These are phyloP conservation scores for Astragalus membranaceus DNA, from an alignment of 306 rosid species.

Conservation along the genomic window DNA sequence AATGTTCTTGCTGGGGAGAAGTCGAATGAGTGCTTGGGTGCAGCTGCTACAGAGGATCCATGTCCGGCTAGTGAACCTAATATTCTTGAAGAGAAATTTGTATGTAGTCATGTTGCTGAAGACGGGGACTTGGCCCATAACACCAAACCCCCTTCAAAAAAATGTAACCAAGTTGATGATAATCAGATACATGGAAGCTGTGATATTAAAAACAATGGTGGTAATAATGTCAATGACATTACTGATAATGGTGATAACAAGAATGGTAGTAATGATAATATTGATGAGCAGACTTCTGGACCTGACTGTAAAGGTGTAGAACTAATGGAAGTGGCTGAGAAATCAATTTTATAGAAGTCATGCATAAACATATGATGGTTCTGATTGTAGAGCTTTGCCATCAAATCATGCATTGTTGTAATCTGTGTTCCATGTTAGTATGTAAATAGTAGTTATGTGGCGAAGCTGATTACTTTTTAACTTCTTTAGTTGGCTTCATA, in stretches of 20 bases:
- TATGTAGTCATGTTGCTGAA: constrained; percentile 31
- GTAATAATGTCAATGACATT: constrained; percentile 23
- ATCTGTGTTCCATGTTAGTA: constrained; percentile 13
- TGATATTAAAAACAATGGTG: constrained; percentile 33
- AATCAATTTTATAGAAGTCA: constrained; percentile 19
- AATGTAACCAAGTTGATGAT: constrained; percentile 31
- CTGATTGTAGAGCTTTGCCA: constrained; percentile 26
- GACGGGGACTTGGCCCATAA: constrained; percentile 19
- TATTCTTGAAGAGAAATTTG: constrained; percentile 32
- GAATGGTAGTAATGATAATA: too few relatives aligned
- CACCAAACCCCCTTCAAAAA: constrained; percentile 33
- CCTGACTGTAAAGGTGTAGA: constrained; percentile 31
- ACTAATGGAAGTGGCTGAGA: constrained; percentile 36
- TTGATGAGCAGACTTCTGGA: constrained; percentile 29
- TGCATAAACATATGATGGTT: constrained; percentile 20
- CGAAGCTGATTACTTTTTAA: constrained; percentile 28
- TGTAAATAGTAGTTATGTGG: constrained; percentile 60
- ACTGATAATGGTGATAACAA: constrained; percentile 24
- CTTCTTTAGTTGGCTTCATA: constrained; percentile 32
- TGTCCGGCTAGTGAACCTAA: constrained; percentile 7
- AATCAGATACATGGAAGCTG: constrained; percentile 22
- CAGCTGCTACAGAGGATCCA: too few relatives aligned
- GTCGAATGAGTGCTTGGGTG: background rate
- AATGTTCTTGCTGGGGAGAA: constrained; percentile 34
- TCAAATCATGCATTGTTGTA: constrained; percentile 27